phyloP scores from a whole-genome alignment of 352 stramenopile species.

The Phytophthora cactorum region DNA sequence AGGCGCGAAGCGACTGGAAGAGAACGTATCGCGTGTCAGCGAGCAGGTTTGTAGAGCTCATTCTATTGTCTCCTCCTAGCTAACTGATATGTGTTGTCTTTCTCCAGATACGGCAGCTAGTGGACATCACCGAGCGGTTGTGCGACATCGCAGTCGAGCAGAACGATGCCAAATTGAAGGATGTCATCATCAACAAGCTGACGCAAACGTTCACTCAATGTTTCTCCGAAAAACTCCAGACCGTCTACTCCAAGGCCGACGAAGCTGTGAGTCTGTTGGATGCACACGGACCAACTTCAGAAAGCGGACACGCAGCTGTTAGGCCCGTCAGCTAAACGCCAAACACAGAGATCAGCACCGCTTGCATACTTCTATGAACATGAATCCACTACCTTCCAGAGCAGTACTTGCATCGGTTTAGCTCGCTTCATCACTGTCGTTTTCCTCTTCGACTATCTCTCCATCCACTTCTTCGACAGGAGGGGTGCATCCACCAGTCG shows the following conservation, averaged over 20 bases:
- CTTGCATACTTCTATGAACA: slow-evolving; percentile 30
- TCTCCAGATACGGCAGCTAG: slow-evolving; percentile 52
- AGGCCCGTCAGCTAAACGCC: slow-evolving; percentile 27
- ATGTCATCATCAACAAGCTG: slow-evolving; percentile 70
- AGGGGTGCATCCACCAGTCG: slow-evolving; percentile 28
- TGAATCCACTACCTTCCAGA: slow-evolving; percentile 23
- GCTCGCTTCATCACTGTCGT: slow-evolving; percentile 30
- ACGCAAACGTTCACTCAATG: slow-evolving; percentile 76
- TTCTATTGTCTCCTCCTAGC: slow-evolving; percentile 10
- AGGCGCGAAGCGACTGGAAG: slow-evolving; percentile 65
- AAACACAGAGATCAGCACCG: slow-evolving; percentile 4
- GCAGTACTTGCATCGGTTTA: slow-evolving; percentile 9
- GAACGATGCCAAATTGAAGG: slow-evolving; percentile 76
- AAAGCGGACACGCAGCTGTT: slow-evolving; percentile 28
- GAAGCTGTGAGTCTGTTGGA: slow-evolving; percentile 46
- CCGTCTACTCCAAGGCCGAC: slow-evolving; percentile 70
- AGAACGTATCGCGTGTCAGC: slow-evolving; percentile 67
- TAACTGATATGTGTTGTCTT: slow-evolving; percentile 5
- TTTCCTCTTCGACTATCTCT: slow-evolving; percentile 28
- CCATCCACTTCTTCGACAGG: slow-evolving; percentile 30
- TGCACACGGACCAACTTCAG: slow-evolving; percentile 36
- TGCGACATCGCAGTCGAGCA: slow-evolving; percentile 81
- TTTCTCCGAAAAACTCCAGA: slow-evolving; percentile 72
- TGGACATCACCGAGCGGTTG: slow-evolving; percentile 71
- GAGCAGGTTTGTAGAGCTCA: slow-evolving; percentile 56